phyloP scores from a whole-genome alignment of 805 yeast genomes.

The Priceomyces melissophilus region DNA sequence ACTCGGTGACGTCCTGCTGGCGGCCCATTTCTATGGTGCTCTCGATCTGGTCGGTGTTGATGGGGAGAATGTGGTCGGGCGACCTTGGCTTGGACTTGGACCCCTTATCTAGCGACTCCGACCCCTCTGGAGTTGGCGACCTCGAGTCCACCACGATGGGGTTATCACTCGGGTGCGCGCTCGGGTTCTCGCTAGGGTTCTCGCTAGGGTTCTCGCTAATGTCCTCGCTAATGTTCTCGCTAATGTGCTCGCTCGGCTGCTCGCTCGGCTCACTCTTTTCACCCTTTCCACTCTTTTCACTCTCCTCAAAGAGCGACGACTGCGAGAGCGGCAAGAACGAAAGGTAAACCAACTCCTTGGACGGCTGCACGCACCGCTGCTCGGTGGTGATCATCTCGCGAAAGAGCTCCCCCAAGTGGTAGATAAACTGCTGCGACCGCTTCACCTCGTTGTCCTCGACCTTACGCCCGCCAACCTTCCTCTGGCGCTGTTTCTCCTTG shows the following conservation, averaged over 20 bases:
- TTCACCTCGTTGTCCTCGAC: conserved; percentile 77
- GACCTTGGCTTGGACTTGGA: neutral
- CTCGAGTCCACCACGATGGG: conserved; percentile 6
- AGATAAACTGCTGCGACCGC: conserved; percentile 79
- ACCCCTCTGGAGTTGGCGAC: no score
- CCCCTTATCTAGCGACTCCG: neutral
- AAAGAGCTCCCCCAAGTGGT: conserved; percentile 68
- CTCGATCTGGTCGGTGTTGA: conserved; percentile 63
- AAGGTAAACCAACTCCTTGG: conserved; percentile 78
- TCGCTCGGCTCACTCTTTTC: no score
- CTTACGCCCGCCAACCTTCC: conserved; percentile 84
- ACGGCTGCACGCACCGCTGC: conserved; percentile 71
- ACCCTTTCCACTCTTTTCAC: conserved; percentile 2
- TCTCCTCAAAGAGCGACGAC: conserved; percentile 54
- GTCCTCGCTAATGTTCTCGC: no score
- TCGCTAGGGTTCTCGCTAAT: neutral
- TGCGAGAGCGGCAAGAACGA: conserved; percentile 75
- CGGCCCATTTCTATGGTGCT: conserved; percentile 77
- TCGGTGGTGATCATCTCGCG: conserved; percentile 61
- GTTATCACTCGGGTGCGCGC: conserved; percentile 8
- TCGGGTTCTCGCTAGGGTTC: neutral
- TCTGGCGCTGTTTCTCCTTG: conserved; percentile 29
- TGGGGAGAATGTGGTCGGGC: conserved; percentile 25
- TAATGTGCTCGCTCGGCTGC: no score
- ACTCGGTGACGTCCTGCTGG: conserved; percentile 97